Conservation (phyloP, 768 basidiomycete genomes). For the Phylloporus arenicola region DNA sequence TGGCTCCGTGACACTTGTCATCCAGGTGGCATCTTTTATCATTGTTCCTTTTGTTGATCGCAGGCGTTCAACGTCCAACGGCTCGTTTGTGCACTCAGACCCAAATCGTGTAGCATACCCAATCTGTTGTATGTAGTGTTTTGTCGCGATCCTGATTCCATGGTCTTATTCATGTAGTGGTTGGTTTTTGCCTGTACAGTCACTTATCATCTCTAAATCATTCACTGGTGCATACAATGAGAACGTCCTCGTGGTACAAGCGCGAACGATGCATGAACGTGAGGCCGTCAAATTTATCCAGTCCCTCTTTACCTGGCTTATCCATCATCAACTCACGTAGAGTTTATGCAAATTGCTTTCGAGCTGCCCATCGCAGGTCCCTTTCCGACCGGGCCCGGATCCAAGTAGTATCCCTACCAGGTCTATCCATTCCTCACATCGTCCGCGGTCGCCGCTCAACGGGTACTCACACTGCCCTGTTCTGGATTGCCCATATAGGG, state of each 20-base stretch:
- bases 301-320: too few species aligned
- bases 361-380: too few species aligned
- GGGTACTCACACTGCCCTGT: slow-evolving; percentile 23
- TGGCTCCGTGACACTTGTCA: background rate
- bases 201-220: too few species aligned
- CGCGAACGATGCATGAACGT: background rate
- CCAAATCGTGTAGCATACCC: slow-evolving; percentile 24
- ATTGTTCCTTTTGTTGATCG: slow-evolving; percentile 8
- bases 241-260: background rate
- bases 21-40: background rate
- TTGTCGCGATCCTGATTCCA: background rate
- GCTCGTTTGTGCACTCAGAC: slow-evolving; percentile 7
- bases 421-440: slow-evolving; percentile 28
- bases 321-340: too few species aligned
- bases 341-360: too few species aligned
- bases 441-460: too few species aligned
- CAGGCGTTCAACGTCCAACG: slow-evolving; percentile 10
- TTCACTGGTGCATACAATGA: too few species aligned
- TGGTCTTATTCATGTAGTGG: background rate
- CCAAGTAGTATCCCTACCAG: slow-evolving; percentile 26
- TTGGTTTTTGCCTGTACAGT: too few species aligned
- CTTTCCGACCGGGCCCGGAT: slow-evolving; percentile 5
- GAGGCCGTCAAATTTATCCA: background rate
- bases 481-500: slow-evolving; percentile 27
- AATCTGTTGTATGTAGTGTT: slow-evolving; percentile 14